phyloP scores from a whole-genome alignment of 352 stramenopile genomes.

The Albugo laibachii region DNA sequence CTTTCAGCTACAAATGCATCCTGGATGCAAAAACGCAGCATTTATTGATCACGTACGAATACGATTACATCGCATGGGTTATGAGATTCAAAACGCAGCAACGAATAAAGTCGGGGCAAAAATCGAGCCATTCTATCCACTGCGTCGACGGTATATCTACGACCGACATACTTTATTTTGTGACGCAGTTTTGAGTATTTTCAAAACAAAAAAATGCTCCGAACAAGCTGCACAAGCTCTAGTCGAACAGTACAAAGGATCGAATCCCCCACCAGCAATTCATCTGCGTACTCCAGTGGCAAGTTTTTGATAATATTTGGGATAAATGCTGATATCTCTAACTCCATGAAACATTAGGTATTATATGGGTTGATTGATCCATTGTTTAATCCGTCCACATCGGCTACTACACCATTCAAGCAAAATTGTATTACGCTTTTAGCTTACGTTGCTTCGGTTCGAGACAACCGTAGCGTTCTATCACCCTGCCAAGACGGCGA shows the following conservation, averaged over 20 bases:
- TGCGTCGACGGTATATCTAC: slow-evolving; percentile 42
- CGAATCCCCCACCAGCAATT: slow-evolving; percentile 27
- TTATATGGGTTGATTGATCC: slow-evolving; percentile 56
- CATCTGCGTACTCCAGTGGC: slow-evolving; percentile 58
- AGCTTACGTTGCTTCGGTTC: slow-evolving; percentile 51
- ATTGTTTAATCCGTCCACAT: slow-evolving; percentile 60
- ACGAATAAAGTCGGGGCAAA: slow-evolving; percentile 40
- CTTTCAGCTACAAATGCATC: slow-evolving; percentile 25
- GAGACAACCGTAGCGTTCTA: slow-evolving; percentile 58
- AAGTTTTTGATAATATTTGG: slow-evolving; percentile 2
- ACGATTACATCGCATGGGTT: slow-evolving; percentile 46
- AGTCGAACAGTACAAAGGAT: slow-evolving; percentile 38
- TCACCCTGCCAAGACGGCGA: slow-evolving; percentile 12
- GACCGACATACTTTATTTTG: slow-evolving; percentile 33
- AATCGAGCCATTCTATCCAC: slow-evolving; percentile 47
- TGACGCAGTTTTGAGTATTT: slow-evolving; percentile 50
- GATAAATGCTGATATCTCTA: neutral
- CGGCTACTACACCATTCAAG: slow-evolving; percentile 27
- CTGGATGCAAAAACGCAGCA: slow-evolving; percentile 10
- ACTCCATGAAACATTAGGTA: slow-evolving; percentile 17
- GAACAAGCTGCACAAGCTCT: slow-evolving; percentile 33
- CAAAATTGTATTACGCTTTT: slow-evolving; percentile 52
- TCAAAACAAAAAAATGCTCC: slow-evolving; percentile 55
- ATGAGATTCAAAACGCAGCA: slow-evolving; percentile 55
- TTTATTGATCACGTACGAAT: slow-evolving; percentile 26